Conservation (phyloP, 768 basidiomycete species). For the Lentinula sp. region DNA sequence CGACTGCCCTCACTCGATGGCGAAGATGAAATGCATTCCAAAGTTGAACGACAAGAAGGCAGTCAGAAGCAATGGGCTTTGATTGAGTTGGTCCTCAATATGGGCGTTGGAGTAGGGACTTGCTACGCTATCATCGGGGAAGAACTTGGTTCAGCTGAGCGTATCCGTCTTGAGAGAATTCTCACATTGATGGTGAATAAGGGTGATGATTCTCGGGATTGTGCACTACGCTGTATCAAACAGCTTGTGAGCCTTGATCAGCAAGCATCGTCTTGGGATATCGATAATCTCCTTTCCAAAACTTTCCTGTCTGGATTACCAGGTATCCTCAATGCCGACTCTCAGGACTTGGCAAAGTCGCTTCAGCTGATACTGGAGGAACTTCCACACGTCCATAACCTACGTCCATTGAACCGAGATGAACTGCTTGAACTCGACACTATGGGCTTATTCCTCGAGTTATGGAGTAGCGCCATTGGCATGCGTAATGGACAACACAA, state of each 20-base stretch:
- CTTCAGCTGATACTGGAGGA: slow-evolving; percentile 51
- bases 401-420: slow-evolving; percentile 49
- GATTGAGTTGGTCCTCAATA: slow-evolving; percentile 44
- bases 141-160: slow-evolving; percentile 19
- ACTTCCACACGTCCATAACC: slow-evolving; percentile 44
- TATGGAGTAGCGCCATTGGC: slow-evolving; percentile 50
- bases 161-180: slow-evolving; percentile 42
- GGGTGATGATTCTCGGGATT: slow-evolving; percentile 42
- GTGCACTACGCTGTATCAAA: slow-evolving; percentile 48
- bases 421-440: slow-evolving; percentile 51
- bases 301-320: slow-evolving; percentile 52
- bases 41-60: slow-evolving; percentile 18
- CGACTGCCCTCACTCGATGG: slow-evolving; percentile 25
- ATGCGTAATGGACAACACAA: slow-evolving; percentile 30
- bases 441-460: slow-evolving; percentile 41
- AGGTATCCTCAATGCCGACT: slow-evolving; percentile 51
- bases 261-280: slow-evolving; percentile 34
- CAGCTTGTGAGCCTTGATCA: slow-evolving; percentile 29
- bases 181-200: slow-evolving; percentile 53
- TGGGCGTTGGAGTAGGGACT: slow-evolving; percentile 50
- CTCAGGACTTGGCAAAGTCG: slow-evolving; percentile 32
- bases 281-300: slow-evolving; percentile 41
- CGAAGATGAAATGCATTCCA: slow-evolving; percentile 9
- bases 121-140: slow-evolving; percentile 47
- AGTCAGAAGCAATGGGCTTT: slow-evolving; percentile 41